A percentile compares a stretch with the other conserved stretches of the same genome.
Evolutionary conservation across 768 basidiomycete species (phyloP).

Genomic region (Phallus indusiatus): DNA sequence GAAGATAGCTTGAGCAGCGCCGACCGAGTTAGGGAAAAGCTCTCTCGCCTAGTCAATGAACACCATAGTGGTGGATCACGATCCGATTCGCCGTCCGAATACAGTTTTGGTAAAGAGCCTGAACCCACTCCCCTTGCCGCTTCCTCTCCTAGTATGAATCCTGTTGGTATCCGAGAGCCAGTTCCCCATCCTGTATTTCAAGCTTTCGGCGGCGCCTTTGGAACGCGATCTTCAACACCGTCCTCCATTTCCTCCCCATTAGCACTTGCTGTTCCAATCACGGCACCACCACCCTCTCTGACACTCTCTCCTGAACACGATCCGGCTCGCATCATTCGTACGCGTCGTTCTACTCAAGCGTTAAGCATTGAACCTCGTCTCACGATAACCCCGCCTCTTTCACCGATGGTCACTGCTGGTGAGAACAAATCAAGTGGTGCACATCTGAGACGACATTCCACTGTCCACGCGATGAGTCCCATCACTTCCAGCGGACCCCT

Average conservation of each 20-base stretch:
- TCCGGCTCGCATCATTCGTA: slow-evolving; percentile 36
- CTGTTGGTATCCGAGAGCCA: neutral
- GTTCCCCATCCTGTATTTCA: slow-evolving; percentile 17
- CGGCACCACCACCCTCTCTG: slow-evolving; percentile 50
- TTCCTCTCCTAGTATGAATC: slow-evolving; percentile 30
- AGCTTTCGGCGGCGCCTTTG: slow-evolving; percentile 13
- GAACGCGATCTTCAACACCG: slow-evolving; percentile 76
- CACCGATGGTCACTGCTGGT: slow-evolving; percentile 30
- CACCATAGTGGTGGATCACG: slow-evolving; percentile 36
- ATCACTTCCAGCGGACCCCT: slow-evolving; percentile 40
- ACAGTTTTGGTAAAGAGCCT: slow-evolving; percentile 39
- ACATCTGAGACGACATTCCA: slow-evolving; percentile 68
- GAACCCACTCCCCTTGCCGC: slow-evolving; percentile 70
- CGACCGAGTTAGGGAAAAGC: slow-evolving; percentile 14
- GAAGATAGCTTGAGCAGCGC: slow-evolving; percentile 16
- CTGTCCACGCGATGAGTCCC: slow-evolving; percentile 53
- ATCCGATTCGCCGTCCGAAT: slow-evolving; percentile 58
- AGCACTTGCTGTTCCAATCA: slow-evolving; percentile 75
- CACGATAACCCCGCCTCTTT: slow-evolving; percentile 65
- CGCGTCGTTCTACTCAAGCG: slow-evolving; percentile 58
- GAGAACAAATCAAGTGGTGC: slow-evolving; percentile 37
- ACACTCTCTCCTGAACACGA: slow-evolving; percentile 28
- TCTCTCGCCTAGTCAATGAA: slow-evolving; percentile 13
- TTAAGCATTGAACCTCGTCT: slow-evolving; percentile 51
- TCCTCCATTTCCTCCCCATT: slow-evolving; percentile 84